These are phyloP conservation scores for Phytopythium cucurbitacearum DNA, from an alignment of 352 stramenopile species.

Conservation along the genomic window DNA sequence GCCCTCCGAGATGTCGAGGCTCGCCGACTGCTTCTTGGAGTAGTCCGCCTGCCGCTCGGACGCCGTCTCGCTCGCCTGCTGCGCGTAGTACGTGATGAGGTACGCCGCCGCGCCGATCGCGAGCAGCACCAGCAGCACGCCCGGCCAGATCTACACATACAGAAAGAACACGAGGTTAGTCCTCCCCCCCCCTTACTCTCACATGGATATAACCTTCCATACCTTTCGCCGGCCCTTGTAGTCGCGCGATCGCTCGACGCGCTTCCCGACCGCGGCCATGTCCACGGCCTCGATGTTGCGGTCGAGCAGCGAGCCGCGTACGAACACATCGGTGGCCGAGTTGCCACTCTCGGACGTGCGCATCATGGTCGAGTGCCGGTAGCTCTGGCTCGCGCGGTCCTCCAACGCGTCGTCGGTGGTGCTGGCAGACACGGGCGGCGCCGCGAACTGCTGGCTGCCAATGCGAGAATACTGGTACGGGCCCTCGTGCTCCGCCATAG, in stretches of 20 bases:
- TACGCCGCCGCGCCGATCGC: conserved; percentile 33
- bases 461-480: too few species aligned
- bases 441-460: too few species aligned
- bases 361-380: conserved; percentile 1
- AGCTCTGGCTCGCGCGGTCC: background rate
- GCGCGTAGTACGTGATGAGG: conserved; percentile 43
- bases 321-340: conserved; percentile 21
- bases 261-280: background rate
- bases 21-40: conserved; percentile 31
- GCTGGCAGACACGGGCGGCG: too few species aligned
- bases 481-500: too few species aligned
- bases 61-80: conserved; percentile 20
- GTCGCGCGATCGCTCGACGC: conserved; percentile 35
- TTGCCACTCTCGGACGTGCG: conserved; percentile 2
- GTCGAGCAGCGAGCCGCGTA: conserved; percentile 36
- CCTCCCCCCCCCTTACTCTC: background rate
- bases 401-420: too few species aligned
- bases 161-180: conserved; percentile 3
- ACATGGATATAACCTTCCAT: conserved; percentile 5
- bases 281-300: conserved; percentile 43
- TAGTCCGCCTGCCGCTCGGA: conserved; percentile 18
- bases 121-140: conserved; percentile 40
- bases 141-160: conserved; percentile 47
- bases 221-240: conserved; percentile 62
- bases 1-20: conserved; percentile 36